Evolutionary conservation across 2,329 filamentous ascomycete species (phyloP).

Genomic region (Colletotrichum salicis): DNA sequence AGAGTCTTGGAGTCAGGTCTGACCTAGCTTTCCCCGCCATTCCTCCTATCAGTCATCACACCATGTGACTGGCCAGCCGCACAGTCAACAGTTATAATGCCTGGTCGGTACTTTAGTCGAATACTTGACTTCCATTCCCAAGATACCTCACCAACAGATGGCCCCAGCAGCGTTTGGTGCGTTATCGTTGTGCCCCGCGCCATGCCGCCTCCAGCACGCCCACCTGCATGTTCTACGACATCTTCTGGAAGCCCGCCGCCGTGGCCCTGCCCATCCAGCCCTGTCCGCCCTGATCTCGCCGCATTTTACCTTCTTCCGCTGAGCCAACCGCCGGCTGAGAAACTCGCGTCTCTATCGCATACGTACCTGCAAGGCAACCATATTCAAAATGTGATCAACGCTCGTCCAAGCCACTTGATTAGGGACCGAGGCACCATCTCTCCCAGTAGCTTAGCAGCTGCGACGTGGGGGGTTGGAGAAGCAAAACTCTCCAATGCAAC

Average conservation of each 20-base stretch:
- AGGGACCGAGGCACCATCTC: slow-evolving; percentile 19
- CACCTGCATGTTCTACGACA: slow-evolving; percentile 15
- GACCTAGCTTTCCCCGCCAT: not conserved
- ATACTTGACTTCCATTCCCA: not conserved
- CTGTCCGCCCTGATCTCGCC: slow-evolving; percentile 23
- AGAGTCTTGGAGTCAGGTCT: not conserved
- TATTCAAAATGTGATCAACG: not conserved
- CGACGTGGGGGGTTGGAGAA: slow-evolving; percentile 29
- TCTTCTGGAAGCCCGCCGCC: slow-evolving; percentile 26
- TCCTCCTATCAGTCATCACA: slow-evolving; percentile 5
- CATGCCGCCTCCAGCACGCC: not conserved
- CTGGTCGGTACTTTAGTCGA: not conserved
- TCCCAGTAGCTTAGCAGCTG: slow-evolving; percentile 4
- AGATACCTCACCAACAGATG: not conserved
- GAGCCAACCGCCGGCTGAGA: slow-evolving; percentile 13
- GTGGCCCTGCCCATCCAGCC: not conserved
- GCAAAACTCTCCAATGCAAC: slow-evolving; percentile 26
- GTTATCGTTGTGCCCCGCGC: not conserved
- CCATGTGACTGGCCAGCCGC: not conserved
- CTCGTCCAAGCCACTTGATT: not conserved
- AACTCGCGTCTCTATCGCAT: not conserved
- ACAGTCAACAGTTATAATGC: not conserved
- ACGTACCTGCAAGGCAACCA: slow-evolving; percentile 18
- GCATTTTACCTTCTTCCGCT: not conserved
- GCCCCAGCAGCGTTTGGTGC: slow-evolving; percentile 13